Evolutionary conservation across 495 filamentous ascomycete genomes (phyloP), one percentile per base, ranked within the genome.

Genomic region (Choiromyces venosus): DNA sequence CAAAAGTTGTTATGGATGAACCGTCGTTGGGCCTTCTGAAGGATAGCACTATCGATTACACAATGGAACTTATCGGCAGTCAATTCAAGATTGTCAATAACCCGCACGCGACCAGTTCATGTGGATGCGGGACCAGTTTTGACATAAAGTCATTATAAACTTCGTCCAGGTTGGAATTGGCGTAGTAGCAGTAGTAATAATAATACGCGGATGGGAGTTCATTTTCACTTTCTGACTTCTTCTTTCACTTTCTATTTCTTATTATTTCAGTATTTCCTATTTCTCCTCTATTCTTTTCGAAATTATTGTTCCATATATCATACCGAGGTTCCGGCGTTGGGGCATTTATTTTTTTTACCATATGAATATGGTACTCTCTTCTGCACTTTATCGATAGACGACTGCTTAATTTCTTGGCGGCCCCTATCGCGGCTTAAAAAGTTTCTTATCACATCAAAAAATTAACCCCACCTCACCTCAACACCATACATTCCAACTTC

Each of bases 31-130:
- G 97, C 76, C 84, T 98, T 70, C 82, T 99, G 71, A 94, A 92
- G 81, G 95, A 94, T 14, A 97, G 93, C 82, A 96, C 91, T 82
- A 88, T 99, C 25, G 96, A 98, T 80, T 99, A 92, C 83, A 96
- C 93, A 0, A 95, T 92, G 86, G 95, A 98, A 85, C 82, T 99
- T 82, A 99, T 99, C 83, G 95, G 96, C 40, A 97, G 93, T 74
- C 93, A 98, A 84, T 99, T 99, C 83, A 96, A 94, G 86, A 92
- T 97, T 80, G 90, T 93, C 69, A 92, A 93, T 79, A 98, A 97
- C 80, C 95, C 96, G 0, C 82, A 88, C 37, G 95, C 96, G 14
- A 92, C 89, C 56, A 97, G 93, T 84, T 97, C 92, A 82, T 99
- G 95, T 86, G 95, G 95, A 0, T 99, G 96, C 85, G 95, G 95